Evolutionary conservation across 805 yeast species (phyloP), one percentile per base, ranked within the genome.

Genomic region (Ogataea angusta): DNA sequence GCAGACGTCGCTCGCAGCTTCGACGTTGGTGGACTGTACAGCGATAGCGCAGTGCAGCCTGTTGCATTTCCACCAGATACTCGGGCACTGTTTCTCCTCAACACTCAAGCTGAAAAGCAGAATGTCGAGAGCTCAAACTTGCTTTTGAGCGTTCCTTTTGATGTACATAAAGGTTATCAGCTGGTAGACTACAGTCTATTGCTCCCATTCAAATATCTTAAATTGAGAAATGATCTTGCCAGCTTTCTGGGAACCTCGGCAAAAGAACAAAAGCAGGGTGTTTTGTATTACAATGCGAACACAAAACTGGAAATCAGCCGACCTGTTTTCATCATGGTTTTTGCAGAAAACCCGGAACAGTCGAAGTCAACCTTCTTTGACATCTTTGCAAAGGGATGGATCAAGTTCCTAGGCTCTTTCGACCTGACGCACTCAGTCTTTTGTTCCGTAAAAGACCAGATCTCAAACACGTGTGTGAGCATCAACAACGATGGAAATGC

Each of bases 341-440:
- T 69, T 48, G 57, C 62, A 21, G 54, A 60, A 33, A 57, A 53
- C 12, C 32, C 48, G 14, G 43, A 36, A 10, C 18, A 36, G 9
- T 33, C 46, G 1, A 50, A 41, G 21, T 45, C 54, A 23, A 35
- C 40, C 6, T 64, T 70, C 36, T 71, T 73, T 50, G 76, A 73
- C 44, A 43, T 49, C 1, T 61, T 74, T 50, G 72, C 76, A 0
- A 49, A 52, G 18, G 56, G 54, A 10, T 74, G 77, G 78, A 49
- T 64, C 3, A 51, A 54, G 16, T 56, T 55, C 7, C 43, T 64
- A 10, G 55, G 60, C 10, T 57, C 64, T 36, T 53, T 55, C 12
- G 58, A 59, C 21, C 55, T 75, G 24, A 46, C 72, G 2, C 65
- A 66, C 33, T 72, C 77, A 0, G 57, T 59, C 2, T 70, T 71